Evolutionary conservation across 306 rosid species (phyloP).

Genomic region (Cucurbita moschata): DNA sequence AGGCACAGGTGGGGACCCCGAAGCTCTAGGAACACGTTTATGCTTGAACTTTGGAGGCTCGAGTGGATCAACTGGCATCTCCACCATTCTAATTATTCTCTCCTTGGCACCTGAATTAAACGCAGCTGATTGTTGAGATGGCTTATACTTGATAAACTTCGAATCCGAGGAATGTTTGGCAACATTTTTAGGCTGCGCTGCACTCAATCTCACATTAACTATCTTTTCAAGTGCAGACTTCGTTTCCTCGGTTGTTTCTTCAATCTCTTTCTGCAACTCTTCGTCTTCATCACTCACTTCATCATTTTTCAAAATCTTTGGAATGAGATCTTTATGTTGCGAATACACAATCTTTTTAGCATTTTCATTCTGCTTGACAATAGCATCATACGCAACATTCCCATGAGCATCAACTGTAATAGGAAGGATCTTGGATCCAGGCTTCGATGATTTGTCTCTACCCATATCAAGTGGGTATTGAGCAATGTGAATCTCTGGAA

Average conservation of each 20-base stretch:
- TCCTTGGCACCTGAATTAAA: conserved; percentile 82
- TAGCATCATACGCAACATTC: conserved; percentile 73
- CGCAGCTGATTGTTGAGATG: conserved; percentile 69
- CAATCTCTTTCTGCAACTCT: conserved; percentile 46
- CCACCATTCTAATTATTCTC: conserved; percentile 78
- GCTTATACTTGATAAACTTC: conserved; percentile 70
- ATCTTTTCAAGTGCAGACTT: conserved; percentile 81
- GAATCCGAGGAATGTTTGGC: conserved; percentile 49
- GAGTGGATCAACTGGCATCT: conserved; percentile 88
- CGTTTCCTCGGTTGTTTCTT: conserved; percentile 60
- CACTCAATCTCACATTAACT: conserved; percentile 67
- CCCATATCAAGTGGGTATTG: conserved; percentile 93
- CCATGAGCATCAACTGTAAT: conserved; percentile 66
- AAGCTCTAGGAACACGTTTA: conserved; percentile 78
- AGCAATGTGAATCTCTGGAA: conserved; percentile 77
- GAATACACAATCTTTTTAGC: conserved; percentile 59
- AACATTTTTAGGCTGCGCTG: conserved; percentile 74
- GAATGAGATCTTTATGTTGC: conserved; percentile 56
- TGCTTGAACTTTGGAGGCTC: conserved; percentile 91
- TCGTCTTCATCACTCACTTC: conserved; percentile 31
- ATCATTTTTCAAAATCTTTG: conserved; percentile 45
- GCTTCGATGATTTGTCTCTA: conserved; percentile 33
- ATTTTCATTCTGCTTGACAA: conserved; percentile 76
- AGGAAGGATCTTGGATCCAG: conserved; percentile 53
- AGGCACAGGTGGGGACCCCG: conserved; percentile 79